phyloP scores from a whole-genome alignment of 805 yeast species.

The Zygosaccharomyces siamensis region DNA sequence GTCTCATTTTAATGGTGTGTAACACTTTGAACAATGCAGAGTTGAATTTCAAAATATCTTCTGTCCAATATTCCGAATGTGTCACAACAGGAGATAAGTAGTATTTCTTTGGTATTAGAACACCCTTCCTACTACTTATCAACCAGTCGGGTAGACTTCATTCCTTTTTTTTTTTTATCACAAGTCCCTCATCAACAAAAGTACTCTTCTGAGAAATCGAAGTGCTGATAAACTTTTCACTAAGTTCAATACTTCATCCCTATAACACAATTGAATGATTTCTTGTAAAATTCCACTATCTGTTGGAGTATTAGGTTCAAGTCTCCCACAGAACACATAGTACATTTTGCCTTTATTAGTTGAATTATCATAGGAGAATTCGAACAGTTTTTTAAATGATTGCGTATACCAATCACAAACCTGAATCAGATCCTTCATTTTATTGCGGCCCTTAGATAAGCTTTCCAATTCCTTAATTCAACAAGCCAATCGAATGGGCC shows the following conservation, averaged over 20 bases:
- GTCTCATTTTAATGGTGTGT: conserved; percentile 70
- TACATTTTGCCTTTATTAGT: conserved; percentile 6
- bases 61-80: conserved; percentile 47
- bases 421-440: conserved; percentile 68
- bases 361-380: conserved; percentile 33
- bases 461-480: conserved; percentile 79
- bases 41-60: conserved; percentile 69
- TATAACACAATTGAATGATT: conserved; percentile 10
- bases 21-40: conserved; percentile 59
- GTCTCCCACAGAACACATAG: conserved; percentile 26
- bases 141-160: neutral
- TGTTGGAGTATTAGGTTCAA: conserved; percentile 18
- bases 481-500: conserved; percentile 81
- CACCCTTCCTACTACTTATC: neutral
- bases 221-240: neutral
- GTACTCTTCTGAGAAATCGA: conserved; percentile 5
- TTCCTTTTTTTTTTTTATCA: conserved; percentile 15
- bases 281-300: conserved; percentile 34
- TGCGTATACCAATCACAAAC: conserved; percentile 90
- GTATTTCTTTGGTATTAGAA: conserved; percentile 10
- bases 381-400: conserved; percentile 77
- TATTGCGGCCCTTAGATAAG: conserved; percentile 67
- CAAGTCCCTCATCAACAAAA: conserved; percentile 51
- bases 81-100: conserved; percentile 14
- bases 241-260: conserved; percentile 1